A percentile compares a stretch with the other conserved stretches of the same genome.
phyloP scores from a whole-genome alignment of 2,329 filamentous ascomycete genomes.

The Fusarium ambrosium region DNA sequence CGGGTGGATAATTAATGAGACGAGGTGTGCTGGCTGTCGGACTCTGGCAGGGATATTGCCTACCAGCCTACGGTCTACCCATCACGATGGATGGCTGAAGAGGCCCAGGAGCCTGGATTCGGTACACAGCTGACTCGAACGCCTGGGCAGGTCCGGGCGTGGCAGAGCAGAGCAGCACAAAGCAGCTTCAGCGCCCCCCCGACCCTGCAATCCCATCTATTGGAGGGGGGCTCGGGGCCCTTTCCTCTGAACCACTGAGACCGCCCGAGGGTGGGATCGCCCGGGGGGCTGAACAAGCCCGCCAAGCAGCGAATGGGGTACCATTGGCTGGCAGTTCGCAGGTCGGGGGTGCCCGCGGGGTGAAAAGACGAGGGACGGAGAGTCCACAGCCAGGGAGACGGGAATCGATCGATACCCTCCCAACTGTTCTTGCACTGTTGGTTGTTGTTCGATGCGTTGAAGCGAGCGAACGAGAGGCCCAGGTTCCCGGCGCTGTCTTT shows the following conservation, averaged over 20 bases:
- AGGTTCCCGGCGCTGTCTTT: constrained; percentile 25
- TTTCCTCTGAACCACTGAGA: constrained; percentile 16
- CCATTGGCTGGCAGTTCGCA: constrained; percentile 23
- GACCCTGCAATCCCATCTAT: not conserved
- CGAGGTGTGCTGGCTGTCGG: not conserved
- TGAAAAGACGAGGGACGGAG: constrained; percentile 5
- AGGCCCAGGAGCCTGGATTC: constrained; percentile 48
- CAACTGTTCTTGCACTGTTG: constrained; percentile 8
- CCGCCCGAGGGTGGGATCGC: constrained; percentile 26
- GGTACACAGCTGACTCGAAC: constrained; percentile 47
- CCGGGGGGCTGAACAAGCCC: constrained; percentile 12
- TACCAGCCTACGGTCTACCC: not conserved
- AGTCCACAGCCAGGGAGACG: constrained; percentile 44
- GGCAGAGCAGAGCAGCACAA: not conserved
- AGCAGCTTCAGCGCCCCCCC: constrained; percentile 4
- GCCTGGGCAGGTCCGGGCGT: constrained; percentile 14
- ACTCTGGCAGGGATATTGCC: not conserved
- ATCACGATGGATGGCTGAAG: constrained; percentile 27
- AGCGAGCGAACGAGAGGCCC: constrained; percentile 19
- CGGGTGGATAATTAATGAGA: constrained; percentile 1
- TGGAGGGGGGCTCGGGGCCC: not conserved
- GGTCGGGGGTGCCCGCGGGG: constrained; percentile 20
- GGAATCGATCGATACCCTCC: constrained; percentile 29
- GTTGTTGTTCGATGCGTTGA: not conserved
- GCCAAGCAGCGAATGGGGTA: constrained; percentile 23